Evolutionary conservation across 2,329 filamentous ascomycete genomes (phyloP).

Genomic region (Talaromyces piceae): DNA sequence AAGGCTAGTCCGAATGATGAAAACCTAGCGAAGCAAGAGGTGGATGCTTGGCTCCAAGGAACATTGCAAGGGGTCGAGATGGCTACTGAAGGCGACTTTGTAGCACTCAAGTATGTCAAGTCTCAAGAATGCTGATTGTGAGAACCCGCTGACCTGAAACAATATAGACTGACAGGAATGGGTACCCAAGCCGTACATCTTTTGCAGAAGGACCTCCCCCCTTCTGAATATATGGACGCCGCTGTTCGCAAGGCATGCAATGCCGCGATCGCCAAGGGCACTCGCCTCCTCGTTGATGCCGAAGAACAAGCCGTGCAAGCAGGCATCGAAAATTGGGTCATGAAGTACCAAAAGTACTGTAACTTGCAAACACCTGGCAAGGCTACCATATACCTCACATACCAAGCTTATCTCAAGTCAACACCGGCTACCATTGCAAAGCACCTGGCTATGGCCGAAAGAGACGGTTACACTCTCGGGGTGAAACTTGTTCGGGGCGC

Average conservation of each 20-base stretch:
- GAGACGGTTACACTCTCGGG: constrained; percentile 44
- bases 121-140: too few relatives aligned
- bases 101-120: constrained; percentile 43
- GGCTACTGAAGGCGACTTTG: constrained; percentile 44
- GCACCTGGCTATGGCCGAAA: constrained; percentile 40
- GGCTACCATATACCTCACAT: constrained; percentile 49
- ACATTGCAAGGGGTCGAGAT: constrained; percentile 48
- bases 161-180: constrained; percentile 45
- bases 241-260: constrained; percentile 41
- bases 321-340: constrained; percentile 47
- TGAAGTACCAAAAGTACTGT: constrained; percentile 47
- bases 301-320: constrained; percentile 48
- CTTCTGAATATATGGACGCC: constrained; percentile 33
- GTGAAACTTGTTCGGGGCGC: constrained; percentile 49
- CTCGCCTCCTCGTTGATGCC: constrained; percentile 46
- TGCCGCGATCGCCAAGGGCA: constrained; percentile 34
- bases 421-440: constrained; percentile 38
- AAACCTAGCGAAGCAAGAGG: constrained; percentile 26
- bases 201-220: constrained; percentile 31
- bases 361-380: constrained; percentile 39
- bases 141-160: too few relatives aligned
- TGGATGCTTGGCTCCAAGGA: constrained; percentile 44
- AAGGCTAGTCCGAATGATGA: constrained; percentile 23
- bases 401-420: constrained; percentile 48
- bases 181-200: constrained; percentile 36